Base-by-base conservation (phyloP, 768 basidiomycete genomes). In the Russula sp. region DNA sequence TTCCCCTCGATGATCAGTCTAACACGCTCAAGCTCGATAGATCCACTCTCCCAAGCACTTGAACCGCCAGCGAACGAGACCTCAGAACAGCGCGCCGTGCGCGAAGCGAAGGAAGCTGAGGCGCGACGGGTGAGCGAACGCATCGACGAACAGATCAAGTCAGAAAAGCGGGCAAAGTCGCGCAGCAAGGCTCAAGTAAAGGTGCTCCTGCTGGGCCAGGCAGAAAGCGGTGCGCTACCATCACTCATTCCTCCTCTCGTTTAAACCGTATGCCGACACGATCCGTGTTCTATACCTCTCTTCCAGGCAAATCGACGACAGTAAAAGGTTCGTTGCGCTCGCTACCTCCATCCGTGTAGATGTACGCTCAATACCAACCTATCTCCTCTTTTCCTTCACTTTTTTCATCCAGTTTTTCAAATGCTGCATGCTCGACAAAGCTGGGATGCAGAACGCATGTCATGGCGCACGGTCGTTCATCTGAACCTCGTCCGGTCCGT, bases 381-480 rank as follows among this genome's bases (percentile, higher is more conserved):
- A 24, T 26, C 24, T 3, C 26, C 9, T 13, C 9, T 49, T 22
- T 22, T 22, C n/a, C 8, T 48, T 22, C n/a, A 13, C 20, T 48
- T 34, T 46, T 24, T n/a, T 3, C 18, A 22, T 30, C 3, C 46
- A 64, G 63, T 59, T 53, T 64, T 64, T 34, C 57, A 64, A 54
- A 59, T 64, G 63, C 32, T 62, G 24, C 48, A 49, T 42, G 57
- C 54, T 18, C 61, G 40, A 13, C 57, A 59, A 44, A 53, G 54
- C 8, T 90, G 88, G 83, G 79, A 79, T 54, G 77, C 78, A 53
- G 89, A 92, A 70, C 84, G 88, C n/a, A 76, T 81, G n/a, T 85
- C 86, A 38, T 92, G 90, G 90, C 82, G 88, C 36, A 79, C 85
- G 0, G 86, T 92, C 57, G 82, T 92, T 18, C 89, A 89, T 64